These are phyloP conservation scores for Spergularia bocconei DNA, from an alignment of 148 eudicot genomes.

Conservation along the genomic window DNA sequence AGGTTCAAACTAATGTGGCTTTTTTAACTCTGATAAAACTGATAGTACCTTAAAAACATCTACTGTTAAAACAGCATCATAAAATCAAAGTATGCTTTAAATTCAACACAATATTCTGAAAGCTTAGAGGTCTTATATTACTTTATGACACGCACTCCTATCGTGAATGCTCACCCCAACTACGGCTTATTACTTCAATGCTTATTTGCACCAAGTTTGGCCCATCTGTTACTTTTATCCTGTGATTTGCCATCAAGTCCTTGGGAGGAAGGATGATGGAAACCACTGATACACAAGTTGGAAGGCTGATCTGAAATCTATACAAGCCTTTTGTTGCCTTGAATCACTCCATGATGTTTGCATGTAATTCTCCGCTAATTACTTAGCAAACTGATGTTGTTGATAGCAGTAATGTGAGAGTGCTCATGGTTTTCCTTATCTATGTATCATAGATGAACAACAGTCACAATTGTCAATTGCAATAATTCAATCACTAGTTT, in stretches of 20 bases:
- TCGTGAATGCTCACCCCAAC: background rate
- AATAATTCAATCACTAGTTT: background rate
- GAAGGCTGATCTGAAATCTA: background rate
- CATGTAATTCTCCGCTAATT: background rate
- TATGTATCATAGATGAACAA: no score
- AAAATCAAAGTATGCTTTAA: background rate
- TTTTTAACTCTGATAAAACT: background rate
- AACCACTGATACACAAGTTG: background rate
- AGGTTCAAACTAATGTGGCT: background rate
- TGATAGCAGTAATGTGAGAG: background rate
- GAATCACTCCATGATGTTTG: background rate
- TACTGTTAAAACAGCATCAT: background rate
- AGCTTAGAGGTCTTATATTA: background rate
- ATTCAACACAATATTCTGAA: background rate
- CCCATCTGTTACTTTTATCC: background rate
- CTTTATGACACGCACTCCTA: background rate
- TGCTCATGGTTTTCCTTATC: background rate
- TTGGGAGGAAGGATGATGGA: background rate
- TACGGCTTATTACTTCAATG: background rate
- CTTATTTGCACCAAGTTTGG: background rate
- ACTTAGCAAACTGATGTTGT: background rate
- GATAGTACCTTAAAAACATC: background rate
- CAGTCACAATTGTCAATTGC: no score
- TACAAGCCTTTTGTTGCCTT: background rate
- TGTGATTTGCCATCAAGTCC: no score